Evolutionary conservation across 2,329 filamentous ascomycete genomes (phyloP), one percentile per base, ranked within the genome.

Genomic region (Trichoderma arundinaceum): DNA sequence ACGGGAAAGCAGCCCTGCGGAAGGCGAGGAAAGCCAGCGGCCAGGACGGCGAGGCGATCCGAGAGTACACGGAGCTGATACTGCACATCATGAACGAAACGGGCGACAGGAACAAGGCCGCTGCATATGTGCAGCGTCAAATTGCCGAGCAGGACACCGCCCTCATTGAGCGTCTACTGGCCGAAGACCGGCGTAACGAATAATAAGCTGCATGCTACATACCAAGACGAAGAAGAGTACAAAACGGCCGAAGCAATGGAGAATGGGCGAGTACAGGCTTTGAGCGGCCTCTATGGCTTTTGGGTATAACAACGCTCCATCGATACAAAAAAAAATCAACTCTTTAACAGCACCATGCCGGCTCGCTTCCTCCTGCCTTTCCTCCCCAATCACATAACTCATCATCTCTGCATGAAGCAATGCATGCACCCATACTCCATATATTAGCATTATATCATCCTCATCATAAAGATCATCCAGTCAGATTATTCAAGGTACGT

Each of bases 11-110:
- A 19, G 82, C 82, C 13, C 76, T 90, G 66, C 82, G 82, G 48
- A 79, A 75, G 62, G 83, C 84, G 39, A 79, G 84, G 65, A 77
- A 78, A 38, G 79, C 81, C 35, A 79, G 81, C 1, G 80, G 82
- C n/a, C 81, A 83, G 69, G 83, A 83, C 65, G 86, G 86, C 35
- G 85, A 88, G 69, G 87, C 80, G 4, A 78, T 90, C 35, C 78
- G 83, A 60, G 87, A 89, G 74, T 90, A 87, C 71, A 84, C 82
- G 53, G 84, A 86, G 67, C 76, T 89, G 22, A 80, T 89, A 17
- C 71, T 83, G 54, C 78, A 82, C 64, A 74, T 87, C 39, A 77
- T 87, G 63, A 75, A 77, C 49, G 74, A 76, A 41, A 72, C 66
- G 15, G 35, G 35, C 9, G 53, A 70, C 22, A 69, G 70, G 7